Conservation (phyloP, 352 stramenopile genomes). For the Pythium chondricola region DNA sequence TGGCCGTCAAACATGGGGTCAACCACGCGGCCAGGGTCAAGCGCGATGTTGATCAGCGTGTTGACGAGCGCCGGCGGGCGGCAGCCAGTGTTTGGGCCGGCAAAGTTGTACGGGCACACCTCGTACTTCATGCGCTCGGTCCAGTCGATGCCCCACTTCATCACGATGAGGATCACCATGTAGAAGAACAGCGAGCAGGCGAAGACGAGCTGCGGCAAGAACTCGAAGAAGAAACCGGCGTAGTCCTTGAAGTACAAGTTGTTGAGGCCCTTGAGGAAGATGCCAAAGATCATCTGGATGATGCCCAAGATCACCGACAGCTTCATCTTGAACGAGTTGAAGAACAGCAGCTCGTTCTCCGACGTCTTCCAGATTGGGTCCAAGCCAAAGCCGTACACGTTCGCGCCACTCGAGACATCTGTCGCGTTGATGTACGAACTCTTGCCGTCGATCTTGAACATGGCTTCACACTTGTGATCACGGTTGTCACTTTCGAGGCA, state of each 20-base stretch:
- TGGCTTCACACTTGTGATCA: constrained; percentile 56
- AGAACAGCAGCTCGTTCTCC: constrained; percentile 97
- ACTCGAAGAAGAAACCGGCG: constrained; percentile 96
- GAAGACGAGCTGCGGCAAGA: constrained; percentile 96
- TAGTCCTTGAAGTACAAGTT: constrained; percentile 95
- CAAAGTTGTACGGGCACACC: constrained; percentile 93
- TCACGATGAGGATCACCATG: constrained; percentile 98
- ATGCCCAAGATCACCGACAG: constrained; percentile 98
- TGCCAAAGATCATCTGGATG: constrained; percentile 98
- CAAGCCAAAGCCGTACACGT: constrained; percentile 97
- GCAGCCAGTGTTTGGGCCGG: constrained; percentile 91
- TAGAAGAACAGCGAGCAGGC: constrained; percentile 97
- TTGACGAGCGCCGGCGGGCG: constrained; percentile 98
- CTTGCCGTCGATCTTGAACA: constrained; percentile 72
- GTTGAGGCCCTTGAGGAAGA: constrained; percentile 95
- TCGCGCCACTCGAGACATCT: constrained; percentile 63
- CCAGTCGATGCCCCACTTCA: constrained; percentile 99
- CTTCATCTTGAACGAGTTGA: constrained; percentile 99
- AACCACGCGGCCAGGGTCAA: constrained; percentile 90
- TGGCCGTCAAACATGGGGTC: constrained; percentile 96
- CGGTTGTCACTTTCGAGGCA: constrained; percentile 51
- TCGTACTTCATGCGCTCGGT: constrained; percentile 90
- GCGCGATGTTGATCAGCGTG: constrained; percentile 98
- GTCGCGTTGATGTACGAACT: constrained; percentile 71
- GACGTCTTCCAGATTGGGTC: constrained; percentile 98